These are phyloP conservation scores for Populus tomentosa DNA, from an alignment of 441 rosid species.

Conservation along the genomic window DNA sequence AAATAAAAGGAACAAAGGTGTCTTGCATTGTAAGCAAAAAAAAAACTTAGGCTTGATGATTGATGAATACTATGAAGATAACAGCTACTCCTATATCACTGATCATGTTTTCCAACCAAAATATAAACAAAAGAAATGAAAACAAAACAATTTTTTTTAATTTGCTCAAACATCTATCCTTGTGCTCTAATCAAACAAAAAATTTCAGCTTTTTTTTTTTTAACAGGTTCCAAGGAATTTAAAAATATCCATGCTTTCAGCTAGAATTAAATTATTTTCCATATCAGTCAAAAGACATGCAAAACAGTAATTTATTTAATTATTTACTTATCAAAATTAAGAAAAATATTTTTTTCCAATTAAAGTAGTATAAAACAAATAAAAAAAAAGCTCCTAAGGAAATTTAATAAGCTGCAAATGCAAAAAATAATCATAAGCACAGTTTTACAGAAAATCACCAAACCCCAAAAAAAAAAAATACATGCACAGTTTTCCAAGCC, in stretches of 20 bases:
- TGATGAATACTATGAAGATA: not conserved
- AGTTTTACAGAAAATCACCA: not conserved
- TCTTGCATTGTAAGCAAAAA: conserved; percentile 2
- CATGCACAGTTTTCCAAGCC: conserved; percentile 9
- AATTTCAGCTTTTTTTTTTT: not conserved
- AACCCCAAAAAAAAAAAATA: not conserved
- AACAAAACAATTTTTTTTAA: not conserved
- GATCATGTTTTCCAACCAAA: not conserved
- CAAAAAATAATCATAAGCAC: not conserved
- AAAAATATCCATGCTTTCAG: not conserved
- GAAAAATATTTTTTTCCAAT: not conserved
- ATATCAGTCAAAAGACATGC: not conserved
- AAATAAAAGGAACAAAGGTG: not conserved
- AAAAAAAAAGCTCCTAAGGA: not conserved
- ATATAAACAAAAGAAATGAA: not conserved
- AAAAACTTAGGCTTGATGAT: not conserved
- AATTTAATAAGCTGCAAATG: not conserved
- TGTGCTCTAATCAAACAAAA: not conserved
- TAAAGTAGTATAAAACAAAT: not conserved
- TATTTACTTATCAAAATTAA: not conserved
- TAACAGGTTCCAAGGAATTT: not conserved
- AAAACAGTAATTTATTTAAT: not conserved
- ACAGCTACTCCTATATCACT: not conserved
- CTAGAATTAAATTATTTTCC: not conserved
- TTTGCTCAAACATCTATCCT: not conserved